phyloP scores from a whole-genome alignment of 2,329 filamentous ascomycete genomes.

The Ophiostoma novo-ulmi region DNA sequence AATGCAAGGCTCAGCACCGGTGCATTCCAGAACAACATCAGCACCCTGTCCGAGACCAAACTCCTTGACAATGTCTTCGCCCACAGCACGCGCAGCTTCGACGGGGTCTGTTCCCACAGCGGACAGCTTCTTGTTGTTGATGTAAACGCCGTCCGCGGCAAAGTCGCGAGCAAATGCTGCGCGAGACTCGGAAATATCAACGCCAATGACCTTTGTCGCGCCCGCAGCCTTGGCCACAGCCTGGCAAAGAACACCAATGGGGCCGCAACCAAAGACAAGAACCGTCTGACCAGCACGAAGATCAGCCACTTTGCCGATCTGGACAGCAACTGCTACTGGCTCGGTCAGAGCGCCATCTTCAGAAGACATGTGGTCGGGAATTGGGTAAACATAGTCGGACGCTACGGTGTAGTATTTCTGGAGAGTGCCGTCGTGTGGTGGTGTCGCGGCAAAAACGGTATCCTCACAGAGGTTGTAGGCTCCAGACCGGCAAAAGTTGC shows the following conservation, averaged over 20 bases:
- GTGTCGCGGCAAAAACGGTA: constrained; percentile 34
- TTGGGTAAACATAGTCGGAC: constrained; percentile 44
- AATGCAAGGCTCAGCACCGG: constrained; percentile 71
- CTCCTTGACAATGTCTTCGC: constrained; percentile 36
- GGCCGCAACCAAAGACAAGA: constrained; percentile 56
- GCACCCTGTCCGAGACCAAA: constrained; percentile 54
- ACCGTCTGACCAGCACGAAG: constrained; percentile 41
- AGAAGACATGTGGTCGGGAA: constrained; percentile 45
- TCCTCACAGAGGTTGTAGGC: constrained; percentile 37
- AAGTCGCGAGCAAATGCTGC: constrained; percentile 55
- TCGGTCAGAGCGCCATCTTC: constrained; percentile 54
- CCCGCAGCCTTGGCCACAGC: constrained; percentile 50
- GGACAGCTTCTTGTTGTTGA: constrained; percentile 29
- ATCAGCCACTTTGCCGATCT: constrained; percentile 46
- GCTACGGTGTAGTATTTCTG: constrained; percentile 43
- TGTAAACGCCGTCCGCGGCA: constrained; percentile 48
- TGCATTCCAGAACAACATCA: constrained; percentile 69
- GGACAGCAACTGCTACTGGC: constrained; percentile 55
- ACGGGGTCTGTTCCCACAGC: constrained; percentile 42
- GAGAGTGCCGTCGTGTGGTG: constrained; percentile 34
- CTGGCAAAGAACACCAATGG: constrained; percentile 55
- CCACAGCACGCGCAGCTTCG: constrained; percentile 39
- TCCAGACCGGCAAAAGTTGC: constrained; percentile 37
- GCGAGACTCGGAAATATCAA: constrained; percentile 53
- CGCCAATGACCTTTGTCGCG: constrained; percentile 45